A percentile compares a stretch with the other conserved stretches of the same genome.
Conservation (phyloP, 148 eudicot species). For the Rhododendron ferrugineum region DNA sequence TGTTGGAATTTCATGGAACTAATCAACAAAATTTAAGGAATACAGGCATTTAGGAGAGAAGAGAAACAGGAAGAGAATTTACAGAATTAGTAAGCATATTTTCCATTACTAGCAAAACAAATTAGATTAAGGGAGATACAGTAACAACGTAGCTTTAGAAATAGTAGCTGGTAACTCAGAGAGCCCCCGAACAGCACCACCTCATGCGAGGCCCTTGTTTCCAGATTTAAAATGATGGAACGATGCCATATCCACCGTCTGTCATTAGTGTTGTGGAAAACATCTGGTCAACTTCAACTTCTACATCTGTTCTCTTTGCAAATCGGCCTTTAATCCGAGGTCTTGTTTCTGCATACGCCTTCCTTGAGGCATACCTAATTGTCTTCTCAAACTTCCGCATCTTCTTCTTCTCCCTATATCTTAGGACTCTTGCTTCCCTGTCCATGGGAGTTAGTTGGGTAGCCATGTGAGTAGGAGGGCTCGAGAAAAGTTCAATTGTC, state of each 20-base stretch:
- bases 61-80: not conserved
- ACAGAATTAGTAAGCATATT: slow-evolving; percentile 9
- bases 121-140: slow-evolving; percentile 6
- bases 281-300: slow-evolving; percentile 68
- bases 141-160: slow-evolving; percentile 5
- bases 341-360: slow-evolving; percentile 95
- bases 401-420: slow-evolving; percentile 95
- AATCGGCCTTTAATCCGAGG: slow-evolving; percentile 95
- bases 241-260: slow-evolving; percentile 50
- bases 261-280: slow-evolving; percentile 44
- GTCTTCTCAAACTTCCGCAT: slow-evolving; percentile 85
- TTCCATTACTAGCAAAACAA: slow-evolving; percentile 6
- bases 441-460: slow-evolving; percentile 65
- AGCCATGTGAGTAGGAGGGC: slow-evolving; percentile 52
- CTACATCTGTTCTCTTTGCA: slow-evolving; percentile 74
- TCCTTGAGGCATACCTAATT: slow-evolving; percentile 92
- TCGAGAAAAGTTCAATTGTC: slow-evolving; percentile 66
- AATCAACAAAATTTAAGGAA: not conserved
- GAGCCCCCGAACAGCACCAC: not conserved
- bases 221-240: slow-evolving; percentile 40
- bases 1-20: not conserved
- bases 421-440: slow-evolving; percentile 80
- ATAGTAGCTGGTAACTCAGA: slow-evolving; percentile 6
- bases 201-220: not conserved
- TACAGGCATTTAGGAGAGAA: slow-evolving; percentile 1